A percentile compares a stretch with the other conserved stretches of the same genome.
Evolutionary conservation across 352 stramenopile species (phyloP).

Genomic region (Phytophthora crassamura): DNA sequence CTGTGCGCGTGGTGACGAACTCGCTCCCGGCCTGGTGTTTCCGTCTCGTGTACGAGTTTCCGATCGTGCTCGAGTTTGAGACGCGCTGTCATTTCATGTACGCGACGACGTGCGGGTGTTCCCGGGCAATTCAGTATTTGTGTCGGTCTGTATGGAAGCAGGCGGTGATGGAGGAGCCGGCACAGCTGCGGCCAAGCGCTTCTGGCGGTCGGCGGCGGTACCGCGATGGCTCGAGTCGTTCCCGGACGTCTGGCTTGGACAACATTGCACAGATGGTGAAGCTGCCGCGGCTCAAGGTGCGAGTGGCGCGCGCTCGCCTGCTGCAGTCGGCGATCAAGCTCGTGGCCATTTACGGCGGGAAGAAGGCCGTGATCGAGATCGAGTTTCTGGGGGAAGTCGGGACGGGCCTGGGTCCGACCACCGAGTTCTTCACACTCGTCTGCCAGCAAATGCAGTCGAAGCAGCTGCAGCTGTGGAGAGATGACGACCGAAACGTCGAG

Average conservation of each 20-base stretch:
- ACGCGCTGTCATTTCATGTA: conserved; percentile 76
- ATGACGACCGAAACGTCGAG: conserved; percentile 41
- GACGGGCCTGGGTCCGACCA: conserved; percentile 75
- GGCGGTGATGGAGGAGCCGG: conserved; percentile 58
- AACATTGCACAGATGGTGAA: conserved; percentile 76
- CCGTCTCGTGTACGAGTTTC: conserved; percentile 57
- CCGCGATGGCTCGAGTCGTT: conserved; percentile 45
- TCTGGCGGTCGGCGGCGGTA: conserved; percentile 32
- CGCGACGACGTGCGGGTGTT: conserved; percentile 66
- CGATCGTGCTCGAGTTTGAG: conserved; percentile 73
- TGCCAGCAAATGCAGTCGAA: conserved; percentile 75
- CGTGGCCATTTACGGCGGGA: conserved; percentile 73
- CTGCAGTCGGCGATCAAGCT: conserved; percentile 80
- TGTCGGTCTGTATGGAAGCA: conserved; percentile 73
- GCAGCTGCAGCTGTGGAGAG: conserved; percentile 62
- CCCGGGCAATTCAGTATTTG: conserved; percentile 74
- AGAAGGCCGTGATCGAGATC: conserved; percentile 81
- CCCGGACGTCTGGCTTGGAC: conserved; percentile 45
- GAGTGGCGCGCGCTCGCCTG: conserved; percentile 63
- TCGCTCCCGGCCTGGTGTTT: conserved; percentile 65
- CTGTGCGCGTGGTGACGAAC: conserved; percentile 70
- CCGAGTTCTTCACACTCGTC: conserved; percentile 81
- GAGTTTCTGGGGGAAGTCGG: conserved; percentile 84
- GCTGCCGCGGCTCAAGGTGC: conserved; percentile 77
- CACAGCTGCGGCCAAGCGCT: conserved; percentile 15